Conservation (phyloP, 192 early-diverging fungal genomes). For the Gaertneriomyces sp. region DNA sequence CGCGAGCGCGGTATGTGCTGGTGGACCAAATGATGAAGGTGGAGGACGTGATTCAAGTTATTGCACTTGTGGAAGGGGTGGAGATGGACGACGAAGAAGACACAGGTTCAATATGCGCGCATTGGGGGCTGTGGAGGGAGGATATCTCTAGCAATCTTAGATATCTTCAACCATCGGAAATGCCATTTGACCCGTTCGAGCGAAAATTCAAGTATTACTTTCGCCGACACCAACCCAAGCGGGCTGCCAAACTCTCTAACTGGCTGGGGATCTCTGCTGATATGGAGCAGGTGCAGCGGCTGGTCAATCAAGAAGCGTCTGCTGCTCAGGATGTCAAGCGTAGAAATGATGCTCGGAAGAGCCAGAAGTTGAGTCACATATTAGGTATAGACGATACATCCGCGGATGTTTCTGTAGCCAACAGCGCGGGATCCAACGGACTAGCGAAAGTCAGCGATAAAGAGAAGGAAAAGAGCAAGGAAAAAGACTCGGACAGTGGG, state of each 20-base stretch:
- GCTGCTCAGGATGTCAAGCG: constrained; percentile 24
- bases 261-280: constrained; percentile 26
- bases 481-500: constrained; percentile 1
- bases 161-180: constrained; percentile 7
- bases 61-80: constrained; percentile 15
- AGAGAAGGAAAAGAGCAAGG: constrained; percentile 4
- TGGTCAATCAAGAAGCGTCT: neutral
- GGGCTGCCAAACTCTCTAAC: constrained; percentile 18
- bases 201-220: constrained; percentile 13
- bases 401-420: neutral
- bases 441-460: neutral
- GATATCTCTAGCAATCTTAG: neutral
- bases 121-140: neutral
- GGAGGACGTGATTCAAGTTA: constrained; percentile 24
- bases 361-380: constrained; percentile 18
- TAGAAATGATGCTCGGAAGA: constrained; percentile 15
- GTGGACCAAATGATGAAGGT: constrained; percentile 24
- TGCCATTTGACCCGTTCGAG: constrained; percentile 19
- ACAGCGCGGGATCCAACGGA: too few relatives aligned
- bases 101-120: too few relatives aligned
- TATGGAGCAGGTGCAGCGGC: constrained; percentile 14
- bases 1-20: constrained; percentile 10
- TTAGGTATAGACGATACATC: constrained; percentile 17
- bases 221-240: constrained; percentile 1
- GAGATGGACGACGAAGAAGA: constrained; percentile 18